Evolutionary conservation across 495 filamentous ascomycete species (phyloP).

Genomic region (Aspergillus heteromorphus): DNA sequence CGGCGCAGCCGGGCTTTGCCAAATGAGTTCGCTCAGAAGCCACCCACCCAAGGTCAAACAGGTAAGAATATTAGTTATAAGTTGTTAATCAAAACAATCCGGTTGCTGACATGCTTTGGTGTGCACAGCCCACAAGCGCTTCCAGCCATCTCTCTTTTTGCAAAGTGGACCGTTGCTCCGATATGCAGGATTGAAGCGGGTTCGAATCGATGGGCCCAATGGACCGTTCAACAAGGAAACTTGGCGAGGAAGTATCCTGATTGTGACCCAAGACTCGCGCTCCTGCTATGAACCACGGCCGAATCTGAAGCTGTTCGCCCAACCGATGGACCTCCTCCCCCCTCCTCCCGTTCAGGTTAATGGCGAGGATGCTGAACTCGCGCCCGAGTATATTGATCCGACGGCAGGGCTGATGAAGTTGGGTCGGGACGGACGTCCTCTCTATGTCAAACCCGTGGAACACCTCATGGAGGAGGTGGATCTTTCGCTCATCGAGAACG

Average conservation of each 20-base stretch:
- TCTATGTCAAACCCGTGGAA: constrained; percentile 83
- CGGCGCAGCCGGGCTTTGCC: constrained; percentile 39
- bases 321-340: constrained; percentile 77
- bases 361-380: constrained; percentile 54
- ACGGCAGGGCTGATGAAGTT: constrained; percentile 83
- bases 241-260: constrained; percentile 92
- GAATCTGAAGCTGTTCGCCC: constrained; percentile 73
- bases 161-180: constrained; percentile 86
- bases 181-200: constrained; percentile 68
- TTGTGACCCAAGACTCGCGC: constrained; percentile 76
- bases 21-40: constrained; percentile 32
- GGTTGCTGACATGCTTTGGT: constrained; percentile 17
- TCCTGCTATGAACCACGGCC: constrained; percentile 79
- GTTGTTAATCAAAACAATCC: background rate
- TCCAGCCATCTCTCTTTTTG: constrained; percentile 77
- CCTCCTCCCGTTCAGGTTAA: constrained; percentile 69
- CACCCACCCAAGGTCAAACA: constrained; percentile 31
- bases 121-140: constrained; percentile 55
- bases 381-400: constrained; percentile 81
- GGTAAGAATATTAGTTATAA: constrained; percentile 19
- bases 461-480: constrained; percentile 68
- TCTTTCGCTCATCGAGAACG: constrained; percentile 68
- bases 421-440: constrained; percentile 68
- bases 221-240: constrained; percentile 58
- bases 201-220: constrained; percentile 30